Conservation (phyloP, 78 protist genomes). For the Dictyostelium purpureum region DNA sequence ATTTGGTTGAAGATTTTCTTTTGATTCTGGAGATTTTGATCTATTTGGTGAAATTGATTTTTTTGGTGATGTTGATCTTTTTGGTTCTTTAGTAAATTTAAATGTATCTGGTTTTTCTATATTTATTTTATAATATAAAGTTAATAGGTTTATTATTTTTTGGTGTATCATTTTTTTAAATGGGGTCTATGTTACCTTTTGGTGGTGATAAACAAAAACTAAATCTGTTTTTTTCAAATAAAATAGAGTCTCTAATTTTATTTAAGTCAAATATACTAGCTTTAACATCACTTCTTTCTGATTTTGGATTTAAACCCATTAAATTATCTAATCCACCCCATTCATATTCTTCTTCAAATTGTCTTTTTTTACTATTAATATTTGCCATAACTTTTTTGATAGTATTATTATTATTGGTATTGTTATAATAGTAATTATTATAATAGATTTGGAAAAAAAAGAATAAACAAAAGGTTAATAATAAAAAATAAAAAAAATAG, state of each 20-base stretch:
- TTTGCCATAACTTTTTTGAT: neutral
- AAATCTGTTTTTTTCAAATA: slow-evolving; percentile 60
- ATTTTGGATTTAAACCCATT: slow-evolving; percentile 22
- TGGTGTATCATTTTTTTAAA: neutral
- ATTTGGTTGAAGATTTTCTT: too few relatives aligned
- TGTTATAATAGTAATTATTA: too few relatives aligned
- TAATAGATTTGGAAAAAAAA: neutral
- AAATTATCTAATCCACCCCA: slow-evolving; percentile 74
- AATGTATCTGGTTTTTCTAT: slow-evolving; percentile 1
- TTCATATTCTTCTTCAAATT: slow-evolving; percentile 8
- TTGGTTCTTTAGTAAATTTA: neutral
- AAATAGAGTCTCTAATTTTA: slow-evolving; percentile 37
- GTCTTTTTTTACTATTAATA: neutral
- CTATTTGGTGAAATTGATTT: neutral
- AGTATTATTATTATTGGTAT: neutral
- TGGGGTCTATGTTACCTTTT: neutral
- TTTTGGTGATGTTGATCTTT: slow-evolving; percentile 3
- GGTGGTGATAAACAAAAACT: slow-evolving; percentile 77
- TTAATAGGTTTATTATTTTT: neutral
- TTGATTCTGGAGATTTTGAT: too few relatives aligned
- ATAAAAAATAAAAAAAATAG: neutral
- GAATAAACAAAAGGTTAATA: neutral
- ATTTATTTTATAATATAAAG: neutral
- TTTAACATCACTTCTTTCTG: slow-evolving; percentile 25
- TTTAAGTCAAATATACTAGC: slow-evolving; percentile 64